Evolutionary conservation across 2,329 filamentous ascomycete genomes (phyloP), one percentile per base, ranked within the genome.

Genomic region (Tolypocladium ophioglossoides): DNA sequence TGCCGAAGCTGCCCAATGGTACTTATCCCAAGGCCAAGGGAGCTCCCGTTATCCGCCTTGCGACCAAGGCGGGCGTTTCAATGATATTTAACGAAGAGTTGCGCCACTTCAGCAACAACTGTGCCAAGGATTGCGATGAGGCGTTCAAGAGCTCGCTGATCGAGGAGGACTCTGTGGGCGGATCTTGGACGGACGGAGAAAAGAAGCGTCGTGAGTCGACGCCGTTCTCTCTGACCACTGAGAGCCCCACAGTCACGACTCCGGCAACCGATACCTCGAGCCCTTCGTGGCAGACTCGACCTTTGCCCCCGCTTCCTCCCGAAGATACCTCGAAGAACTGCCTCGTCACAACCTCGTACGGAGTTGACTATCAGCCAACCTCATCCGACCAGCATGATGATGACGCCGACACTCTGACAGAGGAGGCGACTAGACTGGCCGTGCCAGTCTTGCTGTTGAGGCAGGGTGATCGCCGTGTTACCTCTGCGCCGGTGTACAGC

Each of bases 111-210:
- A 95, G 90, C 61, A 83, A 82, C 62, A 90, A 90, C 62, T 84
- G 96, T 57, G 89, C 90, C 51, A 89, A 90, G 68, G 89, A 94
- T 55, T 95, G 91, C 64, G 91, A 97, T 64, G 89, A 94, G 63
- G 91, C 91, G 1, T 96, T 97, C 73, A 91, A 89, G 64, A 84
- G 86, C 61, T 78, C 76, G 11, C 61, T 81, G 12, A 69, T 79
- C 16, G 65, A 69, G 20, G 70, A 72, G 18, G 68, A 70, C 14
- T 71, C 71, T 0, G 63, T 66, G 32, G 67, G 63, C 18, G 66
- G 64, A 35, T 69, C 67, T 5, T 59, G 69, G 41, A 64, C 66
- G 3, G 68, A 72, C 30, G 56, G 52, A 10, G 64, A 70, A 18
- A 61, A 60, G 46, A 64, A 59, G 40, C 61, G 63, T 47, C 65